Evolutionary conservation across 495 filamentous ascomycete genomes (phyloP).

Genomic region (Xylaria intraflava): DNA sequence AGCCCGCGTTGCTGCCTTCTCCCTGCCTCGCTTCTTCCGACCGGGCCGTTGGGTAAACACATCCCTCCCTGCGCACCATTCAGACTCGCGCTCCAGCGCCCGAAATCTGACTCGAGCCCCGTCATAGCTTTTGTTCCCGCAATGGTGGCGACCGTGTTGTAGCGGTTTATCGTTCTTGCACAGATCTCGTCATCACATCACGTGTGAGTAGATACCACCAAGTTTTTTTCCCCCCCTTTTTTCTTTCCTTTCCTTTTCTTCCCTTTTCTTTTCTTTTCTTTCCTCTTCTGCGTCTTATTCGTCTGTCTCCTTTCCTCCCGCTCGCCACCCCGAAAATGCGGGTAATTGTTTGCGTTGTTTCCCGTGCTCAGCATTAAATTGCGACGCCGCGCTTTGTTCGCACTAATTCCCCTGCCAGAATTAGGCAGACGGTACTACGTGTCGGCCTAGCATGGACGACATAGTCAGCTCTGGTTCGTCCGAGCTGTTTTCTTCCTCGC

Average conservation of each 20-base stretch:
- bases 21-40: no score
- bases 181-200: not conserved
- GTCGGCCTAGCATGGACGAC: not conserved
- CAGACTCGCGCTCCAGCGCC: not conserved
- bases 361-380: not conserved
- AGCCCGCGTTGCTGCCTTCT: not conserved
- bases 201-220: not conserved
- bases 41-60: no score
- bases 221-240: not conserved
- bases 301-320: not conserved
- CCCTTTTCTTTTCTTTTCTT: not conserved
- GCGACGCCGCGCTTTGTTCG: not conserved
- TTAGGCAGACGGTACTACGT: not conserved
- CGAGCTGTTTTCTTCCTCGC: not conserved
- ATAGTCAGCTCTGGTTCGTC: not conserved
- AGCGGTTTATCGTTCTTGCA: not conserved
- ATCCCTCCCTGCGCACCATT: no score
- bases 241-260: not conserved
- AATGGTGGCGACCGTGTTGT: not conserved
- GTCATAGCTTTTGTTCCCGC: not conserved
- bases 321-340: no score
- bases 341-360: not conserved
- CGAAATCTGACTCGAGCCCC: not conserved
- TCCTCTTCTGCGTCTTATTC: no score
- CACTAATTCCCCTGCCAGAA: not conserved